Evolutionary conservation across 129 eudicot species (phyloP).

Genomic region (Centella asiatica): DNA sequence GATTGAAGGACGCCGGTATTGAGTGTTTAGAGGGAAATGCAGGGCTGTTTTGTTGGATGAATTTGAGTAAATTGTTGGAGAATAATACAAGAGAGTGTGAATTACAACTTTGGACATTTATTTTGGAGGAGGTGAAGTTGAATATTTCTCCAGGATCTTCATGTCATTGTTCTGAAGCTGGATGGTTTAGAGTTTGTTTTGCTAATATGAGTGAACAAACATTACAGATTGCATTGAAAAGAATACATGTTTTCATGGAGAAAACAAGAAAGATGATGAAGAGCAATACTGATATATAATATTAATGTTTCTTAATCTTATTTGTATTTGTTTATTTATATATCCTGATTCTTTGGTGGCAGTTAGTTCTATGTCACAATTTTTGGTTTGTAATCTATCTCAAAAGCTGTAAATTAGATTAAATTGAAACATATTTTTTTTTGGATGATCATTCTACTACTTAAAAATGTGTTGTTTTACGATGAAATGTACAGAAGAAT

Average conservation of each 20-base stretch:
- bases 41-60: slow-evolving; percentile 95
- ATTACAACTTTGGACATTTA: slow-evolving; percentile 51
- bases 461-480: no score
- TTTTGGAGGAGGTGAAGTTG: slow-evolving; percentile 56
- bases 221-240: slow-evolving; percentile 55
- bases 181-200: slow-evolving; percentile 93
- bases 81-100: slow-evolving; percentile 44
- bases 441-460: neutral
- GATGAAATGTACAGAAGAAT: no score
- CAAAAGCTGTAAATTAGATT: slow-evolving; percentile 13
- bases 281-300: neutral
- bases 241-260: slow-evolving; percentile 61
- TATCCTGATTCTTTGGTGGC: slow-evolving; percentile 6
- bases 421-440: slow-evolving; percentile 2
- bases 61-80: slow-evolving; percentile 55
- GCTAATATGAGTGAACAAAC: slow-evolving; percentile 93
- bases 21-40: slow-evolving; percentile 79
- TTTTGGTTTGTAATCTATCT: slow-evolving; percentile 7
- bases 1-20: slow-evolving; percentile 64
- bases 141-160: slow-evolving; percentile 91
- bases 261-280: slow-evolving; percentile 23
- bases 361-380: neutral
- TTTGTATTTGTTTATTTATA: neutral
- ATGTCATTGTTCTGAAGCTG: slow-evolving; percentile 87
- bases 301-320: neutral